phyloP scores from a whole-genome alignment of 2,329 filamentous ascomycete species.

The Aspergillus sp. region DNA sequence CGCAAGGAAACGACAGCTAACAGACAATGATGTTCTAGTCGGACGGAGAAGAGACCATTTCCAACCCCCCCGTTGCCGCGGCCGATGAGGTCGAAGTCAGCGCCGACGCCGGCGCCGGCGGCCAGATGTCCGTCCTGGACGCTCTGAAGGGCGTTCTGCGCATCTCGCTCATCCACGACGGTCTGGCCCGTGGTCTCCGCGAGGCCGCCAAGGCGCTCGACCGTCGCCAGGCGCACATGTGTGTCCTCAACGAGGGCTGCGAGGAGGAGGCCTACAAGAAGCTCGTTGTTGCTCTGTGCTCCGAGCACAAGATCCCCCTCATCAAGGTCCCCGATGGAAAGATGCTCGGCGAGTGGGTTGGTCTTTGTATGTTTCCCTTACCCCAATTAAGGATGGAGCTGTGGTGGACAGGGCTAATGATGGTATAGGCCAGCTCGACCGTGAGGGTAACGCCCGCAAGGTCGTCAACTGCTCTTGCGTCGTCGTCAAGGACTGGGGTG shows the following conservation, averaged over 20 bases:
- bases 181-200: slow-evolving; percentile 95
- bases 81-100: slow-evolving; percentile 93
- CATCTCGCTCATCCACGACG: slow-evolving; percentile 98
- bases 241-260: slow-evolving; percentile 98
- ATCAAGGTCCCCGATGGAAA: slow-evolving; percentile 99
- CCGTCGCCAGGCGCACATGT: slow-evolving; percentile 99
- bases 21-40: slow-evolving; percentile 57
- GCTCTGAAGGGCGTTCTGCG: slow-evolving; percentile 98
- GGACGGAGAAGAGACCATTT: slow-evolving; percentile 99
- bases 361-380: slow-evolving; percentile 78
- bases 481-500: slow-evolving; percentile 99
- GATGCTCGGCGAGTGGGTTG: slow-evolving; percentile 99
- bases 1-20: not conserved
- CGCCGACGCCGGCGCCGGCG: slow-evolving; percentile 70
- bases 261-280: slow-evolving; percentile 99
- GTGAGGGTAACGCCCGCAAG: slow-evolving; percentile 99
- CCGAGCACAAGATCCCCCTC: slow-evolving; percentile 98
- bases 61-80: slow-evolving; percentile 62
- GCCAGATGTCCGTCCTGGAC: slow-evolving; percentile 92
- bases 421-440: slow-evolving; percentile 86
- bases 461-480: slow-evolving; percentile 99
- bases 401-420: slow-evolving; percentile 11
- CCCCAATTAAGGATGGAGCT: not conserved
- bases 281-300: slow-evolving; percentile 97
- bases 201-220: slow-evolving; percentile 99